phyloP scores from a whole-genome alignment of 176 grass and related monocot genomes.

The Aegilops longissima region DNA sequence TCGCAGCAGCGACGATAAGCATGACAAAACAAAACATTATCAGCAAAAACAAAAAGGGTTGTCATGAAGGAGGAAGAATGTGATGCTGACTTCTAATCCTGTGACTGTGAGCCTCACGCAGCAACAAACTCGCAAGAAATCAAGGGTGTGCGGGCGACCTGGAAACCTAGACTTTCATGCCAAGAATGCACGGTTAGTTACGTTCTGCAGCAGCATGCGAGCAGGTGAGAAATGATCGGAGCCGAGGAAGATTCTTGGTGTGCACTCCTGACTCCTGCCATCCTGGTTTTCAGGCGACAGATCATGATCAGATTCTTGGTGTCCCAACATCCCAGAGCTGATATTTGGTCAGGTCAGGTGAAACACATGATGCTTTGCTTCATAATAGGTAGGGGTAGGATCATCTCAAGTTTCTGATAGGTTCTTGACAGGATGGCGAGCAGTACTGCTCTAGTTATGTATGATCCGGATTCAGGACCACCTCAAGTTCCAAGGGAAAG shows the following conservation, averaged over 20 bases:
- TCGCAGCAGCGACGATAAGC: background rate
- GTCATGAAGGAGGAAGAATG: background rate
- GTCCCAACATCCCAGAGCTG: background rate
- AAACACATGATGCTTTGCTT: conserved; percentile 12
- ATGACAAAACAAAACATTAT: background rate
- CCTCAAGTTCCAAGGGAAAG: conserved; percentile 30
- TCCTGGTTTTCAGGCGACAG: background rate
- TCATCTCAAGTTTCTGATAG: background rate
- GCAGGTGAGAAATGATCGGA: conserved; percentile 8
- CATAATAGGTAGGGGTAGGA: background rate
- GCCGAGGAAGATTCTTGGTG: conserved; percentile 37
- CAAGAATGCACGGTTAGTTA: background rate
- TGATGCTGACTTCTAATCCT: conserved; percentile 18
- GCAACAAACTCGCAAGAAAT: background rate
- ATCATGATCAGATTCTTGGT: conserved; percentile 17
- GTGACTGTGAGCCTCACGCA: background rate
- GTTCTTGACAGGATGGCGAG: conserved; percentile 19
- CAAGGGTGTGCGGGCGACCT: background rate
- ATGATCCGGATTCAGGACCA: conserved; percentile 26
- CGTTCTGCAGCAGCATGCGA: too few relatives aligned
- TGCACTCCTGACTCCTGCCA: conserved; percentile 6
- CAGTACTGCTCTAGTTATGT: background rate
- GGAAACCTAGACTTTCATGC: background rate
- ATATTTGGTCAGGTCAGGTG: background rate
- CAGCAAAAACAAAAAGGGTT: background rate